A percentile compares a stretch with the other conserved stretches of the same genome.
Conservation (phyloP, 164 flowering plant species). For the Houttuynia cordata region DNA sequence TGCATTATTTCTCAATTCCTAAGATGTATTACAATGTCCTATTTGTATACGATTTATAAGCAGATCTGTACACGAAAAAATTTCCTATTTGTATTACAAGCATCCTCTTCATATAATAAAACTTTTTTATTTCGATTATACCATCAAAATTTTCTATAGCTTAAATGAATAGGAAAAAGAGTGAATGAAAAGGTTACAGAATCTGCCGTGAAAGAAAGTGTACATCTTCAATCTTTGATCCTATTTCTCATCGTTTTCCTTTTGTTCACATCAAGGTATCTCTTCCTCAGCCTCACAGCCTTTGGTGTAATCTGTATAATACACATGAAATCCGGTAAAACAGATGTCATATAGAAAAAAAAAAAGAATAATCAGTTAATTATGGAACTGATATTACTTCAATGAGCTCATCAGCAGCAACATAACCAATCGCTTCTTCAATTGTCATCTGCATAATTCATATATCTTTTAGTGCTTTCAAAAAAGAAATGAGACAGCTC, state of each 20-base stretch:
- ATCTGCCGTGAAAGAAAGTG: not conserved
- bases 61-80: no score
- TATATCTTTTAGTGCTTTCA: not conserved
- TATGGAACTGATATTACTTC: conserved; percentile 37
- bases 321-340: conserved; percentile 1
- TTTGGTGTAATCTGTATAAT: conserved; percentile 81
- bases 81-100: no score
- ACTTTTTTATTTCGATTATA: no score
- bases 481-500: not conserved
- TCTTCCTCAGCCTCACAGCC: conserved; percentile 72
- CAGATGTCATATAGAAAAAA: not conserved
- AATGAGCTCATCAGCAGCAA: conserved; percentile 92
- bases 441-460: conserved; percentile 76
- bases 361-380: not conserved
- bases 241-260: conserved; percentile 68
- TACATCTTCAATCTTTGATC: conserved; percentile 43
- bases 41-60: no score
- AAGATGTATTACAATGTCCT: no score
- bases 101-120: no score
- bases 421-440: conserved; percentile 98
- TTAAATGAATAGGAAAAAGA: no score
- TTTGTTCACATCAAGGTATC: conserved; percentile 77
- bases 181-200: no score
- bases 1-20: no score
- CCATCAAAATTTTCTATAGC: no score